Evolutionary conservation across 352 stramenopile species (phyloP).

Genomic region (Globisporangium canariense): DNA sequence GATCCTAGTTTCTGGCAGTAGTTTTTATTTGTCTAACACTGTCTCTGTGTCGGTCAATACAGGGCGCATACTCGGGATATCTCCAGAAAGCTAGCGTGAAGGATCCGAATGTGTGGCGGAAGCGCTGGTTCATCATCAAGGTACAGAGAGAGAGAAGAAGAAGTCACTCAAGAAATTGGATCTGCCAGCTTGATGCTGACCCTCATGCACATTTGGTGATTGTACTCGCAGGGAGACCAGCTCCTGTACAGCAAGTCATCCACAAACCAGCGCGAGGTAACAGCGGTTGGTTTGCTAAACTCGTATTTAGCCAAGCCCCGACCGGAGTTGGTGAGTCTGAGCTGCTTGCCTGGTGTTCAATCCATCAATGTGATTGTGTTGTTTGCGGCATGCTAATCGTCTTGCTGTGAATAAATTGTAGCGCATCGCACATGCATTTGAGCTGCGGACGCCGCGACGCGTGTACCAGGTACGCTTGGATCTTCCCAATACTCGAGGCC

Average conservation of each 20-base stretch:
- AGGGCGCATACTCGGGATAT: conserved; percentile 76
- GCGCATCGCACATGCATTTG: conserved; percentile 72
- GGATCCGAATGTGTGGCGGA: conserved; percentile 74
- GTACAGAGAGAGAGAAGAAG: conserved; percentile 11
- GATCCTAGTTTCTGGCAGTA: too few relatives aligned
- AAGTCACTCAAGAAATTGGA: background rate
- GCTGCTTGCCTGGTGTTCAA: background rate
- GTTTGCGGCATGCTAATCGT: background rate
- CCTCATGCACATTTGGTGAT: background rate
- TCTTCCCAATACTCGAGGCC: background rate
- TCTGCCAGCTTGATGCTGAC: background rate
- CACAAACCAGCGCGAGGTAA: conserved; percentile 79
- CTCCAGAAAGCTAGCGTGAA: conserved; percentile 82
- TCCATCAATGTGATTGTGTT: too few relatives aligned
- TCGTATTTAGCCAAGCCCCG: conserved; percentile 71
- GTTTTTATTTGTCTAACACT: background rate
- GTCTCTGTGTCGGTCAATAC: background rate
- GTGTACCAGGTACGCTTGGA: conserved; percentile 54
- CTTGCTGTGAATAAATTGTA: conserved; percentile 18
- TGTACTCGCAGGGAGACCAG: conserved; percentile 51
- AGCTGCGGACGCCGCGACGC: conserved; percentile 67
- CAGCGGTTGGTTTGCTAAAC: conserved; percentile 73
- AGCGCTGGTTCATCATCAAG: conserved; percentile 86
- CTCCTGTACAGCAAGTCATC: conserved; percentile 84
- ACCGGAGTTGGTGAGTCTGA: conserved; percentile 61